Conservation (phyloP, 192 early-diverging fungal species). For the Tieghemiomyces parasiticus region DNA sequence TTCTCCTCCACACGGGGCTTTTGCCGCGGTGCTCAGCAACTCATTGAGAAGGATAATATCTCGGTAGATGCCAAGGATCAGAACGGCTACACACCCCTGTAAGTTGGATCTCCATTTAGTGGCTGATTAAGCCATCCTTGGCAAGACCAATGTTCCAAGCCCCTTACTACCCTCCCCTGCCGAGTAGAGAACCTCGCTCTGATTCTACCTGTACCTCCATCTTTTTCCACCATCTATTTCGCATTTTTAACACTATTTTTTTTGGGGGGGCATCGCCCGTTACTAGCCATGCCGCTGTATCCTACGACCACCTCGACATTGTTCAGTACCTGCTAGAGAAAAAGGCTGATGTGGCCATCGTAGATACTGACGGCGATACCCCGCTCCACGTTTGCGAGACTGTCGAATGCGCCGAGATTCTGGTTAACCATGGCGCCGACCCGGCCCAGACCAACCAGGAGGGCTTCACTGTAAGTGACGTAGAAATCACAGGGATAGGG, state of each 20-base stretch:
- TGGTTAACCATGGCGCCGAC: conserved; percentile 60
- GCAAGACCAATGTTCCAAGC: no score
- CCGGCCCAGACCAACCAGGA: conserved; percentile 41
- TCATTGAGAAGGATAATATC: conserved; percentile 31
- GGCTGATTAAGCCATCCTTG: no score
- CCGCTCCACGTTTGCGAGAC: conserved; percentile 63
- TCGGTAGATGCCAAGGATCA: conserved; percentile 53
- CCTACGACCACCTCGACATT: conserved; percentile 51
- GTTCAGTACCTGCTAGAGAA: conserved; percentile 46
- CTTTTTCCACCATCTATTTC: neutral
- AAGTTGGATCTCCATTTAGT: no score
- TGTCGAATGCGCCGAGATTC: conserved; percentile 41
- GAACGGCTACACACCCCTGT: conserved; percentile 68
- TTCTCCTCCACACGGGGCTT: no score
- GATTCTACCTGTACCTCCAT: no score
- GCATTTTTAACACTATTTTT: conserved; percentile 20
- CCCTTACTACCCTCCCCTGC: no score
- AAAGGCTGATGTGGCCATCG: conserved; percentile 50
- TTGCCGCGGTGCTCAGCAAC: no score
- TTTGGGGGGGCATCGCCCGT: conserved; percentile 14
- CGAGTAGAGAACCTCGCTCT: no score
- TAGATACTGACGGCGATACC: conserved; percentile 68
- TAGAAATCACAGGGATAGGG: neutral
- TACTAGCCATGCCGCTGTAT: conserved; percentile 43
- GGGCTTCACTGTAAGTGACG: conserved; percentile 28